Conservation (phyloP, 2,329 filamentous ascomycete genomes). For the Elsinoe perseae region DNA sequence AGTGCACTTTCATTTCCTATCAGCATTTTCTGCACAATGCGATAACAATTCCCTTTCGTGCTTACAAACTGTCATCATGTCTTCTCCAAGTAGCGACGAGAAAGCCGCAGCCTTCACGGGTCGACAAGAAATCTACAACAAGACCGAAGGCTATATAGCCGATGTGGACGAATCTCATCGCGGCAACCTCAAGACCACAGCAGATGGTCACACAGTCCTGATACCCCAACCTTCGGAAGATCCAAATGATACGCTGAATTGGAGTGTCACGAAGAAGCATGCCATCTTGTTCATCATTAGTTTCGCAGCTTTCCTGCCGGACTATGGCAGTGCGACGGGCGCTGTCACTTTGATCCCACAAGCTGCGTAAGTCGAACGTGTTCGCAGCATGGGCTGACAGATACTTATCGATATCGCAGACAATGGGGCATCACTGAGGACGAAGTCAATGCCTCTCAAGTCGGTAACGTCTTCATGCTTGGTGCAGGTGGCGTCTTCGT, state of each 20-base stretch:
- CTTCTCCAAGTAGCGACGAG: neutral
- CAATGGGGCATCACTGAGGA: conserved; percentile 34
- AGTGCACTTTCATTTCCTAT: neutral
- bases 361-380: conserved; percentile 21
- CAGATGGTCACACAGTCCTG: conserved; percentile 21
- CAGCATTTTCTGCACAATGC: neutral
- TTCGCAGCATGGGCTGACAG: neutral
- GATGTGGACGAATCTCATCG: conserved; percentile 32
- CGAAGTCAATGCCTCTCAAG: conserved; percentile 34
- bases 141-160: conserved; percentile 27
- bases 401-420: conserved; percentile 17
- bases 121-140: conserved; percentile 1
- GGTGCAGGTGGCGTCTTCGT: conserved; percentile 37
- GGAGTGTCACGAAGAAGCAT: conserved; percentile 32
- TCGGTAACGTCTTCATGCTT: conserved; percentile 39
- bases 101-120: neutral
- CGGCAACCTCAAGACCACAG: conserved; percentile 33
- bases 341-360: conserved; percentile 36
- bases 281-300: conserved; percentile 34
- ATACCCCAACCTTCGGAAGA: conserved; percentile 23
- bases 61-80: neutral
- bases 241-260: conserved; percentile 27
- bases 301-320: conserved; percentile 33
- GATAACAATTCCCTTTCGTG: neutral
- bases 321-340: conserved; percentile 38